phyloP scores from a whole-genome alignment of 2,329 filamentous ascomycete genomes.

The Emergomyces pasteurianus region DNA sequence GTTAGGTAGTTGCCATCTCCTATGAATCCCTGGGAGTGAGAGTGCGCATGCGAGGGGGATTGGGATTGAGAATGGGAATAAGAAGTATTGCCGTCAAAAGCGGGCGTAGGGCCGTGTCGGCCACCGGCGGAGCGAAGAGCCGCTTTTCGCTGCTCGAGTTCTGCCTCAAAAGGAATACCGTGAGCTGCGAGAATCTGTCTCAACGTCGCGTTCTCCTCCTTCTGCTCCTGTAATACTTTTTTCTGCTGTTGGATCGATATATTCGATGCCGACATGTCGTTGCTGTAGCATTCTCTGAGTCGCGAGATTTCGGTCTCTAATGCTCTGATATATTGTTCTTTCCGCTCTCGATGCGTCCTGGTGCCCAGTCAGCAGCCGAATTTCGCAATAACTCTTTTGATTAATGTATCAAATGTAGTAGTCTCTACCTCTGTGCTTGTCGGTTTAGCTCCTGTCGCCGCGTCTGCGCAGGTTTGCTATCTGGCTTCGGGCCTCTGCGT shows the following conservation, averaged over 20 bases:
- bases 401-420: not conserved
- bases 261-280: slow-evolving; percentile 48
- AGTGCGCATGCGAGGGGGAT: not conserved
- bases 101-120: slow-evolving; percentile 23
- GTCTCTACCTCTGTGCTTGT: slow-evolving; percentile 86
- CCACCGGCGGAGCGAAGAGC: slow-evolving; percentile 15
- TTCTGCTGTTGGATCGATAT: slow-evolving; percentile 50
- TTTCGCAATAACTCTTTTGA: not conserved
- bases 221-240: slow-evolving; percentile 57
- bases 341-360: slow-evolving; percentile 92
- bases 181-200: slow-evolving; percentile 49
- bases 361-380: slow-evolving; percentile 10
- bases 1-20: slow-evolving; percentile 19
- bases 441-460: slow-evolving; percentile 87
- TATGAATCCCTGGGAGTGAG: slow-evolving; percentile 9
- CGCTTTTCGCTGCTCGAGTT: slow-evolving; percentile 28
- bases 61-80: slow-evolving; percentile 20
- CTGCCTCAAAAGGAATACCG: slow-evolving; percentile 46
- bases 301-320: slow-evolving; percentile 85
- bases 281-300: slow-evolving; percentile 64
- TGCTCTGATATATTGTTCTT: slow-evolving; percentile 90
- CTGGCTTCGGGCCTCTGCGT: slow-evolving; percentile 85
- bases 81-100: slow-evolving; percentile 30
- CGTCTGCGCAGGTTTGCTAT: slow-evolving; percentile 88
- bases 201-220: slow-evolving; percentile 69